Evolutionary conservation across 257 asterid species (phyloP).

Genomic region (Solanum medicagineum): DNA sequence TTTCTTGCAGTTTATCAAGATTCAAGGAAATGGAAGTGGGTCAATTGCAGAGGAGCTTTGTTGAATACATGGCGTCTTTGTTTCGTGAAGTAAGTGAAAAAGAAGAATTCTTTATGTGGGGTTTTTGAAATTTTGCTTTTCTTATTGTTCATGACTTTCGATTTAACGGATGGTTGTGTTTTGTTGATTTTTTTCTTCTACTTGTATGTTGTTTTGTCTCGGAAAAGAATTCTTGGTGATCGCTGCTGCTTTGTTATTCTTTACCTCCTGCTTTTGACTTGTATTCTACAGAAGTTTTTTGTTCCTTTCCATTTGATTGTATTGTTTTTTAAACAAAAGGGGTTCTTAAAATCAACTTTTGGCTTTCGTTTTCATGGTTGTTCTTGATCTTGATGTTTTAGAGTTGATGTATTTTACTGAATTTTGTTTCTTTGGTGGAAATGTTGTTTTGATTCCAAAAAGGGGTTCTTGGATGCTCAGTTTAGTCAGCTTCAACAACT

Average conservation of each 20-base stretch:
- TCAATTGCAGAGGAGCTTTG: slow-evolving; percentile 59
- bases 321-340: not conserved
- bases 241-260: not conserved
- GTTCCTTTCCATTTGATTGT: not conserved
- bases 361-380: not conserved
- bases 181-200: not conserved
- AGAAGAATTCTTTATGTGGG: not conserved
- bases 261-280: not conserved
- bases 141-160: not conserved
- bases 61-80: slow-evolving; percentile 37
- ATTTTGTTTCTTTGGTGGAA: not conserved
- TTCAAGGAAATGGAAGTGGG: slow-evolving; percentile 36
- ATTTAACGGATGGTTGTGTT: not conserved
- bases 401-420: not conserved
- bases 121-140: not conserved
- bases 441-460: not conserved
- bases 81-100: slow-evolving; percentile 42
- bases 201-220: not conserved
- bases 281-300: not conserved
- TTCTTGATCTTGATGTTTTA: not conserved
- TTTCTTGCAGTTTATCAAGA: not conserved
- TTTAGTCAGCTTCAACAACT: slow-evolving; percentile 69
- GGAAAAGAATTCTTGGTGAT: not conserved
- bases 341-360: not conserved
- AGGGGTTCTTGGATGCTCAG: slow-evolving; percentile 80